These are phyloP conservation scores for Brassica balearica DNA, from an alignment of 441 rosid species.

Conservation along the genomic window DNA sequence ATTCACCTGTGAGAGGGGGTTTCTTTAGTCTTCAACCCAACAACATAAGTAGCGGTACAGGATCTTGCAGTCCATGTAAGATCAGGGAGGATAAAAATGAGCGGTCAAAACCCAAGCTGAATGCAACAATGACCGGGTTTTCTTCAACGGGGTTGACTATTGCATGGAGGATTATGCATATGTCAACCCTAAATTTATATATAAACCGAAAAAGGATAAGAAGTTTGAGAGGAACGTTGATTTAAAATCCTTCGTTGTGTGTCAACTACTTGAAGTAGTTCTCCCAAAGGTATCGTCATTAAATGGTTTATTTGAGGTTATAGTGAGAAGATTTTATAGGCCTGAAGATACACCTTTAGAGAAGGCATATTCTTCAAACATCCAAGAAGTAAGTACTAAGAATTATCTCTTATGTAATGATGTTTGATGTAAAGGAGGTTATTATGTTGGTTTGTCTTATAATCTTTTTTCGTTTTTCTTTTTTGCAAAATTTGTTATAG, in stretches of 20 bases:
- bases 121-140: conserved; percentile 49
- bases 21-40: conserved; percentile 69
- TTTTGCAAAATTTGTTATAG: conserved; percentile 51
- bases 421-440: conserved; percentile 14
- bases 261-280: conserved; percentile 68
- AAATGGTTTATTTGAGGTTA: conserved; percentile 50
- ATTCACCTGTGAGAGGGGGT: conserved; percentile 81
- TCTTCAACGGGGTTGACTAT: conserved; percentile 53
- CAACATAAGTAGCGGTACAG: conserved; percentile 63
- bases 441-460: conserved; percentile 20
- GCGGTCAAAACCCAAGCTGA: conserved; percentile 48
- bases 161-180: conserved; percentile 63
- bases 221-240: neutral
- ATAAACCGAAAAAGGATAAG: neutral
- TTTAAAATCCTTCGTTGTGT: conserved; percentile 33
- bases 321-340: conserved; percentile 68
- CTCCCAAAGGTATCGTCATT: conserved; percentile 42
- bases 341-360: conserved; percentile 85
- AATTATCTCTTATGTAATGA: conserved; percentile 11
- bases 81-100: conserved; percentile 48
- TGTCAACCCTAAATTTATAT: conserved; percentile 48
- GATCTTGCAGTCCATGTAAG: conserved; percentile 65
- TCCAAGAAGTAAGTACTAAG: conserved; percentile 68
- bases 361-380: conserved; percentile 75
- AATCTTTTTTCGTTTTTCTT: neutral